A percentile compares a stretch with the other conserved stretches of the same genome.
These are phyloP conservation scores for Dioszegia crocea DNA, from an alignment of 768 basidiomycete genomes.

Conservation along the genomic window DNA sequence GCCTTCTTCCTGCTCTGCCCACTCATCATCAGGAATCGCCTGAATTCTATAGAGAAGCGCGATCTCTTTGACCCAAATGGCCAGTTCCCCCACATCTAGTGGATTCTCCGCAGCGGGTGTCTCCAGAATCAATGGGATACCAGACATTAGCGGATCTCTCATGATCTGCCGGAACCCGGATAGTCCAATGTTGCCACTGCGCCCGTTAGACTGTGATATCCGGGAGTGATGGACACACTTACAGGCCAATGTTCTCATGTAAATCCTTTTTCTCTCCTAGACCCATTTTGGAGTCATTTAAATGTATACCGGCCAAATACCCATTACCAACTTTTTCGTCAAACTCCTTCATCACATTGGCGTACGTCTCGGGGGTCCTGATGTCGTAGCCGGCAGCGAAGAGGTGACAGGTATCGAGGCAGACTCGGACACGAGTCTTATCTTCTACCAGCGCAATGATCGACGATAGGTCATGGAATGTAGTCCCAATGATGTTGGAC, in stretches of 20 bases:
- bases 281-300: constrained; percentile 74
- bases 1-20: constrained; percentile 27
- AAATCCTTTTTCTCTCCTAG: constrained; percentile 64
- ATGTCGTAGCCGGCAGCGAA: constrained; percentile 83
- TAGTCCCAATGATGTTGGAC: constrained; percentile 66
- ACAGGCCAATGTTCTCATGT: constrained; percentile 82
- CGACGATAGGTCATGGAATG: constrained; percentile 62
- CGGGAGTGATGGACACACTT: constrained; percentile 42
- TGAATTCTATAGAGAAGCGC: constrained; percentile 57
- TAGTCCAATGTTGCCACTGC: constrained; percentile 66
- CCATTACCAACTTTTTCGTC: constrained; percentile 64
- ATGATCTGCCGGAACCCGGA: constrained; percentile 63
- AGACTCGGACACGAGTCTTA: constrained; percentile 72
- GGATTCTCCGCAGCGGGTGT: constrained; percentile 66
- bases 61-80: constrained; percentile 72
- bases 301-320: constrained; percentile 76
- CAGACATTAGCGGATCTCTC: constrained; percentile 62
- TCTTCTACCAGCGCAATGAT: constrained; percentile 70
- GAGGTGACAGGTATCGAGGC: constrained; percentile 81
- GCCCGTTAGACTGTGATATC: neutral
- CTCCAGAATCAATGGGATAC: constrained; percentile 76
- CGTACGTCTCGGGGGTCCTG: constrained; percentile 66
- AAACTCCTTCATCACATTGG: constrained; percentile 66
- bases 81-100: constrained; percentile 43
- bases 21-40: constrained; percentile 36